phyloP scores from a whole-genome alignment of 345 rosid genomes.

The Heritiera fomes region DNA sequence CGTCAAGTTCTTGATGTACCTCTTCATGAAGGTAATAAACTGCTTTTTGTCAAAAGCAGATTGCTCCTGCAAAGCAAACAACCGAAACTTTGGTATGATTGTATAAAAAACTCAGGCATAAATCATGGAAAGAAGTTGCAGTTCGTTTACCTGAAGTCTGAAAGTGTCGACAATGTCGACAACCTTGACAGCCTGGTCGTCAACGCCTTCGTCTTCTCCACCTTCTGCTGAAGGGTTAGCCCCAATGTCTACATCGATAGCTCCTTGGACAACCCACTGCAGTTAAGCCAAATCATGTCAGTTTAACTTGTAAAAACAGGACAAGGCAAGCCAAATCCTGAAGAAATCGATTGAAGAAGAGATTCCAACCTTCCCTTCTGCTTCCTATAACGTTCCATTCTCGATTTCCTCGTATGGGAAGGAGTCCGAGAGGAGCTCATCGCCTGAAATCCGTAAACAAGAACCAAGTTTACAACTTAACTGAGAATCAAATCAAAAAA shows the following conservation, averaged over 20 bases:
- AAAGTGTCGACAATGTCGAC: conserved; percentile 93
- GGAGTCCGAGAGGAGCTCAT: conserved; percentile 91
- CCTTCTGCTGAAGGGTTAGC: conserved; percentile 95
- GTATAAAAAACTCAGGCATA: background rate
- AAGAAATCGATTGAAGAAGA: background rate
- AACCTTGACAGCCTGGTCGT: conserved; percentile 75
- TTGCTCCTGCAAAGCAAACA: conserved; percentile 65
- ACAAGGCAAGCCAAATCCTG: background rate
- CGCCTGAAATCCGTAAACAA: conserved; percentile 37
- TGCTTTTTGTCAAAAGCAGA: conserved; percentile 81
- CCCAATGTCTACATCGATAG: conserved; percentile 67
- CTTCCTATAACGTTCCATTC: conserved; percentile 77
- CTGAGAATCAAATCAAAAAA: no score
- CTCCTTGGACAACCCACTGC: conserved; percentile 89
- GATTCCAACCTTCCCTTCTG: conserved; percentile 62
- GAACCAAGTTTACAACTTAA: background rate
- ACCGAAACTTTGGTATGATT: background rate
- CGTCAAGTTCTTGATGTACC: conserved; percentile 63
- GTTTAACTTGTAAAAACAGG: no score
- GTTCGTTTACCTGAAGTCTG: conserved; percentile 71
- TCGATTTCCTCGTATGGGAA: conserved; percentile 72
- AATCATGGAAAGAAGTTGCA: background rate
- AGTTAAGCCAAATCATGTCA: background rate
- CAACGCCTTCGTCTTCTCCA: conserved; percentile 74
- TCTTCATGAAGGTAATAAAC: conserved; percentile 61